phyloP scores from a whole-genome alignment of 2,329 filamentous ascomycete genomes.

The Fragosphaeria purpurea region DNA sequence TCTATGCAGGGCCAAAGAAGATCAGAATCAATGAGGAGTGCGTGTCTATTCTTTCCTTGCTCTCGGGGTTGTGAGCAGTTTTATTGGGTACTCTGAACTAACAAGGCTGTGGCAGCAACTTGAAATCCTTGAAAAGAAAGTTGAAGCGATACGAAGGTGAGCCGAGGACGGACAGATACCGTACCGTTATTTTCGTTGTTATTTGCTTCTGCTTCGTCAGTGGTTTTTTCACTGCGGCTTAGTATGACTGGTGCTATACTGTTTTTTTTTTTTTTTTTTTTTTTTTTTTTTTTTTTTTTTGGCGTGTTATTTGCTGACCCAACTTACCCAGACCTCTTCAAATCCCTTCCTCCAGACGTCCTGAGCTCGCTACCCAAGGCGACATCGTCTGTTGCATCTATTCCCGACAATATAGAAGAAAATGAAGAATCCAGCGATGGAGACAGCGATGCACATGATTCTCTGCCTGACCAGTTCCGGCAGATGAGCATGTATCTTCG shows the following conservation, averaged over 20 bases:
- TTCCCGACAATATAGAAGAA: background rate
- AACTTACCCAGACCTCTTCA: slow-evolving; percentile 5
- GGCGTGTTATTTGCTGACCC: background rate
- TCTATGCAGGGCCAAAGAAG: slow-evolving; percentile 11
- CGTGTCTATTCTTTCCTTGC: background rate
- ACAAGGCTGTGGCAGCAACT: slow-evolving; percentile 3
- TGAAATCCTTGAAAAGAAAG: slow-evolving; percentile 7
- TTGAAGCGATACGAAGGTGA: slow-evolving; percentile 9
- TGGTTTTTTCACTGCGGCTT: no score
- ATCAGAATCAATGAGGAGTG: slow-evolving; percentile 12
- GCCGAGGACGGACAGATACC: background rate
- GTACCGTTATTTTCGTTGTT: no score
- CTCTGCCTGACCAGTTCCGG: slow-evolving; percentile 6
- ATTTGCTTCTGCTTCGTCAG: no score
- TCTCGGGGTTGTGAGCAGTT: background rate
- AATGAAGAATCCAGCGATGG: background rate
- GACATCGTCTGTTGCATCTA: background rate
- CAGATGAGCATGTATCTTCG: slow-evolving; percentile 19
- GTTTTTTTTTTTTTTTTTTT: no score
- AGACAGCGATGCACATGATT: background rate
- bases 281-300: no score
- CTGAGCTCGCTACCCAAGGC: background rate
- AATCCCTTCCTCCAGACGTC: background rate
- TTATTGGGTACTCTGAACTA: background rate
- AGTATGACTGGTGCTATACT: background rate